Percentiles rank a stretch among this genome's conserved stretches.
phyloP scores from a whole-genome alignment of 345 rosid species.

The Eucalyptus regnans region DNA sequence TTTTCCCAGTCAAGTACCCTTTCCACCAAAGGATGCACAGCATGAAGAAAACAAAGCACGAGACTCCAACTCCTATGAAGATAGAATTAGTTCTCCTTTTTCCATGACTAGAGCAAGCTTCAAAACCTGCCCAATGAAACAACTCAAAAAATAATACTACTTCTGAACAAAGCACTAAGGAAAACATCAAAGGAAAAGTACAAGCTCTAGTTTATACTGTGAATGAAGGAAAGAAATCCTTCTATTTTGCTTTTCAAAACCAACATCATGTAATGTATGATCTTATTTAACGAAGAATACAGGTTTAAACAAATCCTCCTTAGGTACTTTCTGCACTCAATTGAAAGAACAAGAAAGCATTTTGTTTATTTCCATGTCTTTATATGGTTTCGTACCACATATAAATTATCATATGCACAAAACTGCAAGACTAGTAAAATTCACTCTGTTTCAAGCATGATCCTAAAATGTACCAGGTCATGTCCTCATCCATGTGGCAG shows the following conservation, averaged over 20 bases:
- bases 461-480: background rate
- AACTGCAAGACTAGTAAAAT: background rate
- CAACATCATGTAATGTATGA: background rate
- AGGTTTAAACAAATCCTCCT: background rate
- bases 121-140: constrained; percentile 4
- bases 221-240: background rate
- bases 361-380: background rate
- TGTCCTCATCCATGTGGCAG: background rate
- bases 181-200: background rate
- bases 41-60: constrained; percentile 10
- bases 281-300: background rate
- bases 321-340: background rate
- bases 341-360: background rate
- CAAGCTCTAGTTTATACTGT: background rate
- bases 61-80: constrained; percentile 7
- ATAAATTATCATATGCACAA: background rate
- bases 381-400: background rate
- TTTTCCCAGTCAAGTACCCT: background rate
- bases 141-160: background rate
- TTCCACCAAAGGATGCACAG: constrained; percentile 20
- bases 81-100: background rate
- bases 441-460: background rate
- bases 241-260: background rate
- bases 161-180: background rate
- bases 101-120: constrained; percentile 1